Evolutionary conservation across 371 early-diverging fungal species (phyloP), one percentile per base, ranked within the genome.

Genomic region (Saksenaea vasiformis): DNA sequence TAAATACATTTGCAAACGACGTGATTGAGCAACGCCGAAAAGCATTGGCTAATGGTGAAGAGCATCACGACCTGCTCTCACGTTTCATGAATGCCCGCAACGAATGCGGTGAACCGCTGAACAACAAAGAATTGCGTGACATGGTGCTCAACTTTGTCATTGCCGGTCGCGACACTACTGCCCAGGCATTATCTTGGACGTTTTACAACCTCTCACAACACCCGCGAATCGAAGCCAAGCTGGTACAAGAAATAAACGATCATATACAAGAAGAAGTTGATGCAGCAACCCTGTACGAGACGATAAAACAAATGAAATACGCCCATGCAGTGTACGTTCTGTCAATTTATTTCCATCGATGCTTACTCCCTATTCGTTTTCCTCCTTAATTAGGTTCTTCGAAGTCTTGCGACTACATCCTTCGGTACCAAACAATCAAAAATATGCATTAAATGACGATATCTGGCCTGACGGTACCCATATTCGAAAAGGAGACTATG

Each of bases 401-500:
- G 94, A 94, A 72, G 78, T 87, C 1, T 67, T 93, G n/a, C 81
- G 93, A 9, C 77, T 89, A 5, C 81, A 91, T 68, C 91, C 92
- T 1, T 82, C 87, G 4, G 91, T 94, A 1, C 93, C 94, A 11
- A 62, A 64, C 17, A 87, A 90, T 38, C 63, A 77, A 24, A 92
- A 91, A 72, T 70, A 74, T 35, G 89, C 89, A n/a, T 69, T 88
- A 5, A 66, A 83, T 19, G 91, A 90, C 61, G 88, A 88, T 67
- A 62, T 87, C 7, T 79, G 87, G 62, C 93, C 93, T 0, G 89
- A 90, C 61, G 90, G 91, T 3, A 83, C 83, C 15, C 70, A 67
- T 5, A 76, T 92, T 14, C 74, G 76, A 36, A 80, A 82, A 51
- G 88, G 87, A 5, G 85, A 87, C 37, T 75, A 72, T 38, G 61